Evolutionary conservation across 2,329 filamentous ascomycete genomes (phyloP).

Genomic region (Fusarium caatingaense): DNA sequence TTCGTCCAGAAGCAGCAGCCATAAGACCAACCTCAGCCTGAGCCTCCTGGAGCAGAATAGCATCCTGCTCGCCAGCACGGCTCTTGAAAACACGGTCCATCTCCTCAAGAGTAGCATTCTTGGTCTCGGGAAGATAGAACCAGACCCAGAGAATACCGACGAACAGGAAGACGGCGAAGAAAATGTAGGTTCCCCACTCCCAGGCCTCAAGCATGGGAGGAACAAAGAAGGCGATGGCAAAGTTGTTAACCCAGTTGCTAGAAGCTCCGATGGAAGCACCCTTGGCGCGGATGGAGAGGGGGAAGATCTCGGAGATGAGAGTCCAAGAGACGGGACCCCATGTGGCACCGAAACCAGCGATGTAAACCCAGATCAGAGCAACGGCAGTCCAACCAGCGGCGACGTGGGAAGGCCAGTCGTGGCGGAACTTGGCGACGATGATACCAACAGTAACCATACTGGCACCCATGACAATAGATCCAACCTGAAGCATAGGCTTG

Average conservation of each 20-base stretch:
- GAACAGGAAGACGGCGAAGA: conserved; percentile 64
- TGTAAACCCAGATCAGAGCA: conserved; percentile 59
- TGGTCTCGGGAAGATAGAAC: conserved; percentile 66
- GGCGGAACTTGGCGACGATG: conserved; percentile 35
- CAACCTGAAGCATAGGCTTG: conserved; percentile 54
- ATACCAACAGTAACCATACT: conserved; percentile 36
- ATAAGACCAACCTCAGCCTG: conserved; percentile 38
- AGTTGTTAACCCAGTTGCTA: conserved; percentile 60
- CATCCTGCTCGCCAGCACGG: conserved; percentile 48
- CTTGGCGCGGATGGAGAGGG: conserved; percentile 57
- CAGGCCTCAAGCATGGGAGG: conserved; percentile 53
- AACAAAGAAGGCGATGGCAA: conserved; percentile 59
- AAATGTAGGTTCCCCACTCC: conserved; percentile 66
- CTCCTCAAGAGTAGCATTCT: conserved; percentile 64
- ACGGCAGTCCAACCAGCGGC: conserved; percentile 55
- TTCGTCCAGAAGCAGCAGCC: background rate
- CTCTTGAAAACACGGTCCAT: conserved; percentile 65
- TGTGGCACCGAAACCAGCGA: conserved; percentile 59
- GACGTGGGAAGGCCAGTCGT: conserved; percentile 47
- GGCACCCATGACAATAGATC: conserved; percentile 53
- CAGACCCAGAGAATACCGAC: conserved; percentile 61
- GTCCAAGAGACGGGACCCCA: conserved; percentile 62
- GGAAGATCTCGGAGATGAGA: conserved; percentile 61
- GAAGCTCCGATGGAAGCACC: conserved; percentile 57
- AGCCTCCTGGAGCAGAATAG: conserved; percentile 38